phyloP scores from a whole-genome alignment of 768 basidiomycete species.

The Dentipellis fragilis region DNA sequence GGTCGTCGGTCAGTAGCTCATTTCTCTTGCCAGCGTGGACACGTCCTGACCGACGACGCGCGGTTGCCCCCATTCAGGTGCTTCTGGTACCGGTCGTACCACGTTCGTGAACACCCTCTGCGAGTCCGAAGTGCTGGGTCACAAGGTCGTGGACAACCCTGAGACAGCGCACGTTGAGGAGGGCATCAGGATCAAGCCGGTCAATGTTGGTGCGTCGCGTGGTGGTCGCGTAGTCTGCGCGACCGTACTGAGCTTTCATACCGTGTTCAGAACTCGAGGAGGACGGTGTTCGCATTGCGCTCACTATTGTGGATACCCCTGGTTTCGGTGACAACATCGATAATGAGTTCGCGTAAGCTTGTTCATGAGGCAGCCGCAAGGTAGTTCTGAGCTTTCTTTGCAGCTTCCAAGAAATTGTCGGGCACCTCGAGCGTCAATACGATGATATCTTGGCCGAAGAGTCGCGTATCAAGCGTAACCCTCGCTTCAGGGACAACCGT shows the following conservation, averaged over 20 bases:
- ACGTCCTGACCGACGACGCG: neutral
- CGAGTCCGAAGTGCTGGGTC: slow-evolving; percentile 84
- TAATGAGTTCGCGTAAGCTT: slow-evolving; percentile 88
- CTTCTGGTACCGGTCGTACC: slow-evolving; percentile 93
- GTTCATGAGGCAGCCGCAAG: neutral
- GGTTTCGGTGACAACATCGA: slow-evolving; percentile 99
- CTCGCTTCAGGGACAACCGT: slow-evolving; percentile 96
- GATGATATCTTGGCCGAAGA: slow-evolving; percentile 98
- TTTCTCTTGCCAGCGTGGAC: neutral
- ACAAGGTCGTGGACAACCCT: slow-evolving; percentile 79
- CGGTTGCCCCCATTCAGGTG: slow-evolving; percentile 43
- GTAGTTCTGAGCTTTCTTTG: neutral
- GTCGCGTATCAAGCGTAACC: slow-evolving; percentile 98
- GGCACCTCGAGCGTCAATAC: slow-evolving; percentile 96
- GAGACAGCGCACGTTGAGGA: slow-evolving; percentile 90
- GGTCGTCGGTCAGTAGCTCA: slow-evolving; percentile 78
- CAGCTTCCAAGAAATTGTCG: slow-evolving; percentile 95
- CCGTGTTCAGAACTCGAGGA: slow-evolving; percentile 77
- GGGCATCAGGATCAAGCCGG: slow-evolving; percentile 89
- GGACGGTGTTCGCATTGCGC: slow-evolving; percentile 94
- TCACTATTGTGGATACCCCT: slow-evolving; percentile 97
- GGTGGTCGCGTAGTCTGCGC: neutral
- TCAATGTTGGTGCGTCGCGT: slow-evolving; percentile 70
- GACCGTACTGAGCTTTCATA: too few species aligned
- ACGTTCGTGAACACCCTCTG: slow-evolving; percentile 99